These are phyloP conservation scores for Ustilago crameri DNA, from an alignment of 1,284 basidiomycete genomes.

Conservation along the genomic window DNA sequence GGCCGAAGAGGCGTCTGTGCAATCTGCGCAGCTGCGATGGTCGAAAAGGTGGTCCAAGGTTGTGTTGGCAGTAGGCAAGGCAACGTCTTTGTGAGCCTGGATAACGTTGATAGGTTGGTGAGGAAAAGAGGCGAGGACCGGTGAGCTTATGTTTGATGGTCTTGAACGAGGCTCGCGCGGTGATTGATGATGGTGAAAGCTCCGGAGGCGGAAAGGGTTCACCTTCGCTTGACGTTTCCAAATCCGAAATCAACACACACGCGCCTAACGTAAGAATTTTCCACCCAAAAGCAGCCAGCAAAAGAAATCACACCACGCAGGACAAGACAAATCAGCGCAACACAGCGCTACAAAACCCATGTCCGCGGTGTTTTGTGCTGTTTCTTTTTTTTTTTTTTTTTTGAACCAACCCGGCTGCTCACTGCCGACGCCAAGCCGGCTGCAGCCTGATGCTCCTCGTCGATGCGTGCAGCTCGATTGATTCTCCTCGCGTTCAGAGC, in stretches of 20 bases:
- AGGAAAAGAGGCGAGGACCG: too few species aligned
- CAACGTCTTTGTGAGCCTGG: too few species aligned
- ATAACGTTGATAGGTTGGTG: too few species aligned
- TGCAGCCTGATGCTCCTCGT: constrained; percentile 28
- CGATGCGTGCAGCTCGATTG: constrained; percentile 28
- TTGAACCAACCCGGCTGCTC: constrained; percentile 15
- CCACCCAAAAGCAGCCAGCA: constrained; percentile 1
- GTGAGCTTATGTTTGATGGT: not conserved
- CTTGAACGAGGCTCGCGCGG: not conserved
- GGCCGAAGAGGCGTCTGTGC: too few species aligned
- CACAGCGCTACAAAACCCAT: too few species aligned
- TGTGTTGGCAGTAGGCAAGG: too few species aligned
- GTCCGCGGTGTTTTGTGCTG: too few species aligned
- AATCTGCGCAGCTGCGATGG: too few species aligned
- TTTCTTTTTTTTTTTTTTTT: constrained; percentile 8
- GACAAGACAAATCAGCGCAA: not conserved
- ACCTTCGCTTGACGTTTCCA: not conserved
- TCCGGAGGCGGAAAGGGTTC: not conserved
- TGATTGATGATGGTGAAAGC: not conserved
- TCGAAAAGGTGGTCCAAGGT: too few species aligned
- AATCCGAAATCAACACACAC: constrained; percentile 1
- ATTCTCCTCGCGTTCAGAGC: not conserved
- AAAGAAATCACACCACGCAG: not conserved
- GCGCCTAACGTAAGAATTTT: constrained; percentile 20
- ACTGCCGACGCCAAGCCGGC: constrained; percentile 14